Evolutionary conservation across 2,329 filamentous ascomycete species (phyloP), one percentile per base, ranked within the genome.

Genomic region (Fusarium clavum): DNA sequence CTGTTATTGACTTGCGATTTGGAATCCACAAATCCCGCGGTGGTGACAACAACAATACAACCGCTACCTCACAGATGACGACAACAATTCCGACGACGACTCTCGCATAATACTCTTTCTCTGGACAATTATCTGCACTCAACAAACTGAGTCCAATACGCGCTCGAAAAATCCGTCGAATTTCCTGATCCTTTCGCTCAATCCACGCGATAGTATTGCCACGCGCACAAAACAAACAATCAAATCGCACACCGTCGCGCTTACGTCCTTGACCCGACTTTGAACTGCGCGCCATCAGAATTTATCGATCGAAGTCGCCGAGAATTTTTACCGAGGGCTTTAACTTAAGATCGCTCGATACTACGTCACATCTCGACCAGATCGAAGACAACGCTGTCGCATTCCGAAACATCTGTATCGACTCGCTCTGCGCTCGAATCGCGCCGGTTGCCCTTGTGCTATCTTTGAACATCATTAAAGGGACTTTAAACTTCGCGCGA

Each of bases 371-470:
- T 38, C 69, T 47, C 47, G 54, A 51, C 57, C n/a, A 38, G 59
- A 75, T 67, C 64, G 54, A 70, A 75, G 73, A 73, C 67, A 74
- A 41, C 22, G 44, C 58, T 72, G 73, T 67, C 70, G 67, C 65
- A 64, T 63, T 53, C 70, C 66, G 73, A 73, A 73, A 69, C 70
- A 66, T 66, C 57, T 61, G 44, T 52, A 43, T 57, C 69, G 63
- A 57, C 52, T 70, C 55, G 46, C 56, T 63, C 52, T 61, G 51
- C 70, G 66, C 57, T 54, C 30, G 57, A 67, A 40, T 43, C 61
- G 32, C 41, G 40, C 56, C 47, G 56, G 38, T 47, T 49, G 49
- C 55, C 44, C 56, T 27, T 58, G 52, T 47, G 13, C 41, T 52
- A 57, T 57, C 54, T 48, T 59, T 38, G 52, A 59, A 52, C 67